phyloP scores from a whole-genome alignment of 208 protist genomes.

The Leishmania gerbilli region DNA sequence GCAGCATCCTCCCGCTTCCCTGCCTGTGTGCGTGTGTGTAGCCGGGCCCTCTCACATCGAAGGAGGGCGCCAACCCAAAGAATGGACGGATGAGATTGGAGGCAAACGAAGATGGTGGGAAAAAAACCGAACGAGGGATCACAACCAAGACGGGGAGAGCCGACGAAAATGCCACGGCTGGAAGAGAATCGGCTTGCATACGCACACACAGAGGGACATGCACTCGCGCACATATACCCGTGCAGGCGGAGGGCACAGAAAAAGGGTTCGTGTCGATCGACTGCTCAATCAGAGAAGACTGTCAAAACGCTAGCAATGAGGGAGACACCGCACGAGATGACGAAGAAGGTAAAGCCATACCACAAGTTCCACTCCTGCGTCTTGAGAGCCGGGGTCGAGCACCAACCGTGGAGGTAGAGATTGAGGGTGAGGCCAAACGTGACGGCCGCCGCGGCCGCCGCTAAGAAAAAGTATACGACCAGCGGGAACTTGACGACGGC shows the following conservation, averaged over 20 bases:
- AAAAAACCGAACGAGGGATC: no score
- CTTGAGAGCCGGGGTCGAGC: slow-evolving; percentile 23
- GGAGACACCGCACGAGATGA: slow-evolving; percentile 26
- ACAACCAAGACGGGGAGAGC: not conserved
- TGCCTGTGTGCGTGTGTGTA: not conserved
- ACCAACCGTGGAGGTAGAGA: slow-evolving; percentile 56
- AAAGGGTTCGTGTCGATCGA: not conserved
- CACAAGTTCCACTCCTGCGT: slow-evolving; percentile 22
- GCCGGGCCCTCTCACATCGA: not conserved
- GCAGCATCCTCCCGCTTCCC: not conserved
- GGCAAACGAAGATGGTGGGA: not conserved
- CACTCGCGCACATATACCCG: not conserved
- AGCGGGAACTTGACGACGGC: slow-evolving; percentile 42
- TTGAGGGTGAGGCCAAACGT: slow-evolving; percentile 35
- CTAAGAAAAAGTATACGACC: slow-evolving; percentile 39
- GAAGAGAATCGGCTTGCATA: not conserved
- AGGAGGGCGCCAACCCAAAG: not conserved
- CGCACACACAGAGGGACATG: not conserved
- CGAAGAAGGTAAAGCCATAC: slow-evolving; percentile 27
- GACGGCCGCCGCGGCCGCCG: slow-evolving; percentile 17
- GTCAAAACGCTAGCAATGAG: slow-evolving; percentile 28
- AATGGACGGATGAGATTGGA: not conserved
- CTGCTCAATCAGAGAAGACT: slow-evolving; percentile 17
- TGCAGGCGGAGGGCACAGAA: not conserved
- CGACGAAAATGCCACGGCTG: not conserved